Percentiles rank a stretch among this genome's conserved stretches.
phyloP scores from a whole-genome alignment of 176 grass and related monocot species.

The bread wheat (Triticum aestivum) region IWGSC_CS_RefSeq_v2.1 NC_057799.1:542458420-542458919 shows the following conservation, averaged over 20 bases:
- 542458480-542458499: background rate
- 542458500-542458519: background rate
- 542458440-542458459: background rate
- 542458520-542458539: background rate
- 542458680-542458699: constrained; percentile 75
- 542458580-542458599: constrained; percentile 91
- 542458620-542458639: constrained; percentile 72
- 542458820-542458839: background rate
- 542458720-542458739: constrained; percentile 35
- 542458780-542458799: background rate
- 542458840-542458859: background rate
- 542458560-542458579: constrained; percentile 67
- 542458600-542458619: constrained; percentile 86
- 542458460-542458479: constrained; percentile 21
- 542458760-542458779: background rate
- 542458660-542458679: constrained; percentile 88
- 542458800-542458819: background rate
- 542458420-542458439: constrained; percentile 11
- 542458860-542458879: background rate
- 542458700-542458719: constrained; percentile 93
- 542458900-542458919: constrained; percentile 7
- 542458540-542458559: constrained; percentile 6
- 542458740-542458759: constrained; percentile 29
- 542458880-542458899: background rate
- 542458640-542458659: constrained; percentile 69